A percentile compares a stretch with the other conserved stretches of the same genome.
Evolutionary conservation across 768 basidiomycete genomes (phyloP).

Genomic region (Termitomyces sp.): DNA sequence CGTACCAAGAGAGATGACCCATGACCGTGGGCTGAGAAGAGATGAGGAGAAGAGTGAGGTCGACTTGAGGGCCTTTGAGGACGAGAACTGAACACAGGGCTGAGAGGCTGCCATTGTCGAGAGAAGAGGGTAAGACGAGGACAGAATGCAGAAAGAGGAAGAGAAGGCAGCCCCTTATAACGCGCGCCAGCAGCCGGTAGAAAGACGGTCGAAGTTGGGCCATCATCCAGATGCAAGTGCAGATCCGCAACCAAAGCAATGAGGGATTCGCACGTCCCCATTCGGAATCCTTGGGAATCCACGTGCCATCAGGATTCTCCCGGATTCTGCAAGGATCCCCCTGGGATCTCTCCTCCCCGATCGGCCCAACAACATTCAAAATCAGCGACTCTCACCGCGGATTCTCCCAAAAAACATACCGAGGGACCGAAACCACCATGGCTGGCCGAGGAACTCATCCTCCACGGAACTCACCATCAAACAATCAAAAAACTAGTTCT

Average conservation of each 20-base stretch:
- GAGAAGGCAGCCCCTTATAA: slow-evolving; percentile 23
- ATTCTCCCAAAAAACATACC: slow-evolving; percentile 6
- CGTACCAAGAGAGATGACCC: slow-evolving; percentile 48
- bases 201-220: slow-evolving; percentile 17
- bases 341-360: neutral
- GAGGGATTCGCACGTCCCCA: slow-evolving; percentile 17
- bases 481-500: neutral
- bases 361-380: neutral
- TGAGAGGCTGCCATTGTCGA: slow-evolving; percentile 34
- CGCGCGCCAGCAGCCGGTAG: slow-evolving; percentile 15
- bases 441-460: neutral
- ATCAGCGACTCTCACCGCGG: slow-evolving; percentile 3
- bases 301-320: slow-evolving; percentile 12
- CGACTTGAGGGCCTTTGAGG: slow-evolving; percentile 39
- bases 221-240: slow-evolving; percentile 11
- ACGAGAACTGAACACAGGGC: slow-evolving; percentile 38
- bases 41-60: slow-evolving; percentile 42
- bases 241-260: slow-evolving; percentile 32
- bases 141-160: slow-evolving; percentile 25
- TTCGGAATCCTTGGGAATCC: slow-evolving; percentile 6
- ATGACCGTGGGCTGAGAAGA: slow-evolving; percentile 43
- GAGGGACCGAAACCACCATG: neutral
- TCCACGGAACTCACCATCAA: neutral
- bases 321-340: neutral
- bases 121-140: slow-evolving; percentile 18